Conservation (phyloP, 2,329 filamentous ascomycete genomes). For the Talaromyces sp. region DNA sequence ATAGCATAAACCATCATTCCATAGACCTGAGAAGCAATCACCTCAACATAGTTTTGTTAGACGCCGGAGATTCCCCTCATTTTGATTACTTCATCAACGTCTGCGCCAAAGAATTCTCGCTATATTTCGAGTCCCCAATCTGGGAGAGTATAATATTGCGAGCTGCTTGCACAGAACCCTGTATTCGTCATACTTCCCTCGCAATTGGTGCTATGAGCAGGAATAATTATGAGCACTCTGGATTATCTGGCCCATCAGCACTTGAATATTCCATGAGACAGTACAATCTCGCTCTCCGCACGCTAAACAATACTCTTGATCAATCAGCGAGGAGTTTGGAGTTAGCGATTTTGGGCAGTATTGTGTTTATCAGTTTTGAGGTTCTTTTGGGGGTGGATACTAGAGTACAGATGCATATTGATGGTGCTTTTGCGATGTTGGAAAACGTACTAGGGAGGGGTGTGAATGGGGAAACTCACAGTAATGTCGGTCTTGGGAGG, state of each 20-base stretch:
- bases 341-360: constrained; percentile 2
- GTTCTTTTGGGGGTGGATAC: constrained; percentile 4
- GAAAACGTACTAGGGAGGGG: not conserved
- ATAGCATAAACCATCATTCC: not conserved
- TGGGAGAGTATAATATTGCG: constrained; percentile 1
- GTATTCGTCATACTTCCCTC: not conserved
- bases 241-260: not conserved
- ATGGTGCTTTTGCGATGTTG: constrained; percentile 1
- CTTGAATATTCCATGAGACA: constrained; percentile 1
- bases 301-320: not conserved
- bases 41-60: not conserved
- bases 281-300: not conserved
- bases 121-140: constrained; percentile 1
- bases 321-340: not conserved
- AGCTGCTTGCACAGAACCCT: not conserved
- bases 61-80: not conserved
- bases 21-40: not conserved
- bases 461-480: not conserved
- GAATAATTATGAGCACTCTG: not conserved
- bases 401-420: constrained; percentile 1
- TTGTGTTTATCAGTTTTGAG: constrained; percentile 5
- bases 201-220: constrained; percentile 5
- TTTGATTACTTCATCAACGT: constrained; percentile 1
- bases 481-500: not conserved
- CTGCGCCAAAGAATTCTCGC: constrained; percentile 1